Base-by-base conservation (phyloP, 2,329 filamentous ascomycete species). In the Apiospora koreana region DNA sequence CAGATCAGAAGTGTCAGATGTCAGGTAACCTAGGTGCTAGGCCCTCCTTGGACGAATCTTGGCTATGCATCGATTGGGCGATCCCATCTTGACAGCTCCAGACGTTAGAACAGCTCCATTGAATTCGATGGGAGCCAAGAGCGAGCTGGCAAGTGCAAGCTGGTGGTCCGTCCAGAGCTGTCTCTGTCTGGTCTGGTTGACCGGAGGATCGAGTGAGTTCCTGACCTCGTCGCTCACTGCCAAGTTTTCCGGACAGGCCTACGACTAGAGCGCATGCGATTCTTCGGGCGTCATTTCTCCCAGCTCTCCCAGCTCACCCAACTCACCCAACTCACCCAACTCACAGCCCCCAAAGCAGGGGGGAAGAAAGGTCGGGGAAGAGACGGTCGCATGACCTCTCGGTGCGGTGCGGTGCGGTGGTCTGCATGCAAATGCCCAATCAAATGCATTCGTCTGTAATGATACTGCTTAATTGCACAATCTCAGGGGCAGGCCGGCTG, bases 1-100 rank as follows among this genome's bases (percentile, higher is more conserved):
- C 28, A 62, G 31, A 62, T 62, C n/a, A n/a, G n/a, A n/a, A n/a
- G n/a, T n/a, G n/a, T n/a, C n/a, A 62, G 31, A 62, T 62, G 54
- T 62, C 31, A 62, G 54, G 28, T 38, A 35, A n/a, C 31, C 54
- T 62, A 62, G 54, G 18, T 35, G 35, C 35, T 35, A 35, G 35
- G 38, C 16, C 54, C 54, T 62, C 21, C 31, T 35, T 35, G 35
- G 31, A 21, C 43, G n/a, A n/a, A 38, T 62, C 54, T 62, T 62
- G 54, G 54, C 54, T n/a, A 38, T 4, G 31, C 7, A 38, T 23
- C 14, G 31, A 62, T 62, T 31, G 31, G 31, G 18, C 28, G 54
- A 62, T 62, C 54, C 18, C 31, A 62, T 62, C 54, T 62, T 62
- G 54, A 58, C 25, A 58, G 50, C 28, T 35, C 50, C 50, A 58